Evolutionary conservation across 2,329 filamentous ascomycete species (phyloP).

Genomic region (Aureobasidium musti): DNA sequence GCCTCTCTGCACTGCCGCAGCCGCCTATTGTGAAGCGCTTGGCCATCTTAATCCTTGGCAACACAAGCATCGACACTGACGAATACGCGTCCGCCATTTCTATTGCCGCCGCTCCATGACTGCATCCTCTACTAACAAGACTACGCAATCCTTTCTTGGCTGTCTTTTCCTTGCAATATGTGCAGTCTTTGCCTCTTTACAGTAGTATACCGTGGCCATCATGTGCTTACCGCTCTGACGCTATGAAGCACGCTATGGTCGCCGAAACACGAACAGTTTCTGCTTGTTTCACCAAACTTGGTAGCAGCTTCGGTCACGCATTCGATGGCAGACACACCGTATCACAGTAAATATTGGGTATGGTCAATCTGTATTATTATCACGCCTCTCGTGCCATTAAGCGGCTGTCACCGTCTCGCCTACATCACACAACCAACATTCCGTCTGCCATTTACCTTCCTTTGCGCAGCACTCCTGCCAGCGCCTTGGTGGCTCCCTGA

Average conservation of each 20-base stretch:
- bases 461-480: conserved; percentile 51
- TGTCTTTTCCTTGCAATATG: neutral
- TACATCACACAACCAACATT: conserved; percentile 48
- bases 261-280: neutral
- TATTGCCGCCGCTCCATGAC: conserved; percentile 1
- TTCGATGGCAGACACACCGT: neutral
- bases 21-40: neutral
- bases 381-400: neutral
- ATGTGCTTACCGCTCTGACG: too few species aligned
- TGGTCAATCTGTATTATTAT: neutral
- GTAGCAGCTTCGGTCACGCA: neutral
- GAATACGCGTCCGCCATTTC: conserved; percentile 2
- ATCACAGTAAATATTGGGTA: neutral
- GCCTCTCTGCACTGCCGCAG: neutral
- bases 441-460: conserved; percentile 41
- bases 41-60: conserved; percentile 4
- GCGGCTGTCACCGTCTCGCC: conserved; percentile 48
- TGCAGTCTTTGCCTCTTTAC: neutral
- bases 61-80: conserved; percentile 4
- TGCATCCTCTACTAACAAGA: neutral
- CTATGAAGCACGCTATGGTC: too few species aligned
- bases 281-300: neutral
- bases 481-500: conserved; percentile 50
- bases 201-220: neutral
- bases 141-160: conserved; percentile 25